phyloP scores from a whole-genome alignment of 257 asterid species.

The Cordia subcordata region DNA sequence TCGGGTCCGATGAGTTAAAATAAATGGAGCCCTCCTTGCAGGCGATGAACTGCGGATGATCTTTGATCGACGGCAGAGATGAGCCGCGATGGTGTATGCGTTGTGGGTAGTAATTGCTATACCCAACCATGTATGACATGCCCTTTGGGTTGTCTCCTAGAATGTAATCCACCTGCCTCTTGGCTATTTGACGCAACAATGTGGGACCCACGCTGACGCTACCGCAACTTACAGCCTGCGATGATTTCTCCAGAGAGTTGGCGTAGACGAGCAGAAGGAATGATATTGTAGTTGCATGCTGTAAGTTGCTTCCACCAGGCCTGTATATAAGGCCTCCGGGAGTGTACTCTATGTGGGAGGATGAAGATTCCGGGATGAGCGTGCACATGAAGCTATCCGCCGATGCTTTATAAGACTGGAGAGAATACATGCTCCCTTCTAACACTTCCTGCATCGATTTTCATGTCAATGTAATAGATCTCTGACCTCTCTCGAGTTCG shows the following conservation, averaged over 20 bases:
- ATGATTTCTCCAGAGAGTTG: constrained; percentile 58
- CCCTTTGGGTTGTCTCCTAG: constrained; percentile 89
- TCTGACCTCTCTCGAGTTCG: too few species aligned
- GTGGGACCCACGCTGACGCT: constrained; percentile 41
- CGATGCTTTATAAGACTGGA: constrained; percentile 75
- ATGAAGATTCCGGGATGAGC: constrained; percentile 71
- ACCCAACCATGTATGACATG: constrained; percentile 94
- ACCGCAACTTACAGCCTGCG: constrained; percentile 62
- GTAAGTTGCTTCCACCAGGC: constrained; percentile 92
- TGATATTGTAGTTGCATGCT: constrained; percentile 73
- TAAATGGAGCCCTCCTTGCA: constrained; percentile 70
- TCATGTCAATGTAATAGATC: neutral
- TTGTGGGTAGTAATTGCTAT: constrained; percentile 56
- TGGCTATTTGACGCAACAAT: constrained; percentile 54
- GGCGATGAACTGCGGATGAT: constrained; percentile 50
- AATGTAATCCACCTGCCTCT: constrained; percentile 71
- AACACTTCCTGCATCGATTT: constrained; percentile 58
- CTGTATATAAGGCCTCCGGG: constrained; percentile 86
- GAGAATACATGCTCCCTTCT: constrained; percentile 47
- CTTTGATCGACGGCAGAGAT: constrained; percentile 57
- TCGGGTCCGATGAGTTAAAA: constrained; percentile 71
- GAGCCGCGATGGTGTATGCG: constrained; percentile 89
- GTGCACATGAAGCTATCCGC: constrained; percentile 97
- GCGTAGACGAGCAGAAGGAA: constrained; percentile 76
- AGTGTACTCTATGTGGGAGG: constrained; percentile 64